Evolutionary conservation across 2,329 filamentous ascomycete species (phyloP), one percentile per base, ranked within the genome.

Genomic region (Trichoderma brevicompactum): DNA sequence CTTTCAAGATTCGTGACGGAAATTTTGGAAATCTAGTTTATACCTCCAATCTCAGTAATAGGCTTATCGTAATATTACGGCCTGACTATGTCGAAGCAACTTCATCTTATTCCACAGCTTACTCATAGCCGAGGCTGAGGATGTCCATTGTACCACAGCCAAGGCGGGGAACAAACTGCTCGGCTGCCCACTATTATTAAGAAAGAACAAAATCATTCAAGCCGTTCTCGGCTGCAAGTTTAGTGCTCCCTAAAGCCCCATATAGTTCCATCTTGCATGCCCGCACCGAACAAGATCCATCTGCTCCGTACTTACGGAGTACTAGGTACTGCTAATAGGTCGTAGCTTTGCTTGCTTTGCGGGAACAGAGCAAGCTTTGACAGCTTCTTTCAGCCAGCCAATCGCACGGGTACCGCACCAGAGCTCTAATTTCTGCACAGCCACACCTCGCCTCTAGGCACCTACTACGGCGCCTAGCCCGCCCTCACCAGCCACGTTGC

Each of bases 361-460:
- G 53, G 38, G 53, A 55, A 7, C 17, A 55, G 5, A 5, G 23
- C 19, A 17, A 34, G 19, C 19, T 43, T 15, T 7, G 19, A 28
- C 3, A 15, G 10, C 10, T 28, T 5, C 23, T 28, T 28, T 28
- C 23, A 5, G 23, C 23, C 23, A 28, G 23, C 23, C 23, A 28
- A 28, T 28, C 23, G 23, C 23, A 5, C 23, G 23, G 23, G 23
- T 28, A 28, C 23, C 23, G 23, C 23, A 28, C 23, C 23, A 28
- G 23, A 12, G 23, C 46, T 49, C 55, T 38, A 19, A 15, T 40
- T 17, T 15, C 28, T 32, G 64, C 64, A 65, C 64, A 62, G 64
- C 56, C 64, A 65, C 56, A 46, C 2, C 10, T 7, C 10, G 7
- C 15, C 13, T 43, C 23, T 17, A 41, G 28, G 34, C 46, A 49